phyloP scores from a whole-genome alignment of 208 protist species.

The Leptomonas seymouri region DNA sequence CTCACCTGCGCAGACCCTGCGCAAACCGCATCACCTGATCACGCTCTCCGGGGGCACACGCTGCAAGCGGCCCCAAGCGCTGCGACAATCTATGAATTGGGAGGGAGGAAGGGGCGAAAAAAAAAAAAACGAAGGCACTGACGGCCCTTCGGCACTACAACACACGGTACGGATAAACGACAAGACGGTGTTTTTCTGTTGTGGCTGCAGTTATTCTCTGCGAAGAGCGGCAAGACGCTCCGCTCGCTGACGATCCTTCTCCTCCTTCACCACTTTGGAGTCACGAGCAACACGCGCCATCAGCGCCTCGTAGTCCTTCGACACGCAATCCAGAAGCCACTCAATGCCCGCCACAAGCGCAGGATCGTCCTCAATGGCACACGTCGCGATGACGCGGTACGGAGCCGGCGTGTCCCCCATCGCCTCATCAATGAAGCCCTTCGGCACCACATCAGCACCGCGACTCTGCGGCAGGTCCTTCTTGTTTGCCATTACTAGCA shows the following conservation, averaged over 20 bases:
- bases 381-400: slow-evolving; percentile 71
- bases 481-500: slow-evolving; percentile 99
- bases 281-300: slow-evolving; percentile 62
- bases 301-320: slow-evolving; percentile 61
- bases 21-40: too few relatives aligned
- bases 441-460: slow-evolving; percentile 73
- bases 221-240: slow-evolving; percentile 64
- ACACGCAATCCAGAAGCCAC: slow-evolving; percentile 84
- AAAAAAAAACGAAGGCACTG: too few relatives aligned
- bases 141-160: too few relatives aligned
- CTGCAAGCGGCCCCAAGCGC: too few relatives aligned
- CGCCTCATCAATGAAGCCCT: slow-evolving; percentile 64
- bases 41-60: too few relatives aligned
- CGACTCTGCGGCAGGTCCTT: slow-evolving; percentile 96
- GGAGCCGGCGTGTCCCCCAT: slow-evolving; percentile 41
- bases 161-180: too few relatives aligned
- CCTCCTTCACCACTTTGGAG: slow-evolving; percentile 62
- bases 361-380: slow-evolving; percentile 77
- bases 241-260: slow-evolving; percentile 67
- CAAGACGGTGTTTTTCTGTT: too few relatives aligned
- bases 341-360: slow-evolving; percentile 80
- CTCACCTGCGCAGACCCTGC: too few relatives aligned
- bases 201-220: slow-evolving; percentile 12
- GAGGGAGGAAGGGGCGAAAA: background rate
- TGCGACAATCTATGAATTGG: too few relatives aligned